Evolutionary conservation across 805 yeast species (phyloP), one percentile per base, ranked within the genome.

Genomic region (Metschnikowia arizonensis): DNA sequence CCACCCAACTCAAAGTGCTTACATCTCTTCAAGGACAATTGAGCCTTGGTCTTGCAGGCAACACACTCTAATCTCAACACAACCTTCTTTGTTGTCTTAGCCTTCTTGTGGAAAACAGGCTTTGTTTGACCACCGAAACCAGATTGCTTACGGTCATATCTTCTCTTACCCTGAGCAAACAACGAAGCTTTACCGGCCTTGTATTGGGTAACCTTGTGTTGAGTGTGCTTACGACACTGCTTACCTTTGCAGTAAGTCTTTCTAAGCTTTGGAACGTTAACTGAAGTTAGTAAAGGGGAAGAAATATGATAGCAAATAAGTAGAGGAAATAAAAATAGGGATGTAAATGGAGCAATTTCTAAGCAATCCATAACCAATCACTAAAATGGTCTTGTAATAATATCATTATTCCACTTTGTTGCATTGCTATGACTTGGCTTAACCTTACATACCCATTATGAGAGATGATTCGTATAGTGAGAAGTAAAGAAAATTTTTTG

Each of bases 101-200:
- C 99, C 79, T 93, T 93, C 88, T 93, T 93, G 87, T 89, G 98
- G 97, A 93, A 93, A 79, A 93, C 85, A 73, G 84, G 99, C 83
- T 89, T 93, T 79, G 99, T 93, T 82, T 93, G 99, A 88, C 99
- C 99, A 88, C 99, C 99, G 81, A 83, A 93, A 89, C 99, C 99
- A 68, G 86, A 74, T 82, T 93, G 99, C 80, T 93, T 93, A 81
- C 99, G 96, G 91, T 93, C 99, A 82, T 93, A 93, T 83, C 99
- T 90, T 84, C 99, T 89, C 91, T 95, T 93, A 85, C 99, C 99
- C 82, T 93, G 98, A 65, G 98, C 97, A 73, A 83, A 89, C 68
- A 90, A 84, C 60, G 98, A 91, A 74, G 99, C 98, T 83, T 93
- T 93, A 81, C 99, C 99, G 74, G 98, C 96, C 79, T 93, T 93